phyloP scores from a whole-genome alignment of 2,329 filamentous ascomycete genomes.

The Pochonia chlamydosporia region DNA sequence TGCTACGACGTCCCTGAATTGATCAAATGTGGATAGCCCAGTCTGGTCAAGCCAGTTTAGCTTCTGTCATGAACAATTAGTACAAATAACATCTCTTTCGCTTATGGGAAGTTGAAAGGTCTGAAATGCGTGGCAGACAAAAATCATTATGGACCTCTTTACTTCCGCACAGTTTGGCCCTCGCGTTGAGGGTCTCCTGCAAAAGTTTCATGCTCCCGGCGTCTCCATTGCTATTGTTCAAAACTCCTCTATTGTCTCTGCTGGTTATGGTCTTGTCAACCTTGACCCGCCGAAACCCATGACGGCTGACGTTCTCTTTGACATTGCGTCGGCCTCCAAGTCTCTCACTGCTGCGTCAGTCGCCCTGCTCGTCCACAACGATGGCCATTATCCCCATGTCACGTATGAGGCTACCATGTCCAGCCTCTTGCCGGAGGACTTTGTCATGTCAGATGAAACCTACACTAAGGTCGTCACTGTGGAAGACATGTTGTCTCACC shows the following conservation, averaged over 20 bases:
- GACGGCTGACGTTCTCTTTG: constrained; percentile 13
- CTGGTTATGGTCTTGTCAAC: constrained; percentile 12
- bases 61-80: too few relatives aligned
- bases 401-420: constrained; percentile 14
- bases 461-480: constrained; percentile 13
- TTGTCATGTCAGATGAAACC: constrained; percentile 13
- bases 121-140: too few relatives aligned
- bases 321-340: too few relatives aligned
- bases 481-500: constrained; percentile 13
- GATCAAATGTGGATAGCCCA: too few relatives aligned
- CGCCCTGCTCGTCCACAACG: too few relatives aligned
- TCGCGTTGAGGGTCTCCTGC: constrained; percentile 9
- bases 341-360: too few relatives aligned
- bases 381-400: constrained; percentile 11
- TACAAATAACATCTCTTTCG: too few relatives aligned
- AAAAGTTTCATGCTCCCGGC: constrained; percentile 11
- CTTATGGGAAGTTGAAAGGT: too few relatives aligned
- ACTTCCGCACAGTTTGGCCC: not conserved
- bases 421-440: constrained; percentile 14
- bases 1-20: too few relatives aligned
- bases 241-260: constrained; percentile 8
- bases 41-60: too few relatives aligned
- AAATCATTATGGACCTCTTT: constrained; percentile 12
- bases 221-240: constrained; percentile 13
- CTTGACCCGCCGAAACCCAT: constrained; percentile 8